These are phyloP conservation scores for Cyanodermella asteris DNA, from an alignment of 2,329 filamentous ascomycete species.

Conservation along the genomic window DNA sequence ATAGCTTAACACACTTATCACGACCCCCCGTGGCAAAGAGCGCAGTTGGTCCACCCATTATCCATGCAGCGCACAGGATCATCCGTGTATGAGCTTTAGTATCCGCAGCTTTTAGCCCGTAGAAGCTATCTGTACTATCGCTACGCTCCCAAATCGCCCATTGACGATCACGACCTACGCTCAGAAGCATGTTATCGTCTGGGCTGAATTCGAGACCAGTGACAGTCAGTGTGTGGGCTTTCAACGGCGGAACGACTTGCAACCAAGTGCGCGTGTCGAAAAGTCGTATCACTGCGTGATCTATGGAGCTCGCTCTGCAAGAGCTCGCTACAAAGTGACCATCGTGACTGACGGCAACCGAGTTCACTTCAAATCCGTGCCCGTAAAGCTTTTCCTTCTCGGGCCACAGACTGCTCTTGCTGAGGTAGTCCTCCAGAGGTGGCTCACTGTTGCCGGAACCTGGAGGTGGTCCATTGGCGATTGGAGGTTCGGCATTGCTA, in stretches of 20 bases:
- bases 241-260: slow-evolving; percentile 61
- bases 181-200: slow-evolving; percentile 56
- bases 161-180: slow-evolving; percentile 75
- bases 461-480: slow-evolving; percentile 18
- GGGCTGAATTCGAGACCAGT: slow-evolving; percentile 60
- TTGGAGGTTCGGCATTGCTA: slow-evolving; percentile 18
- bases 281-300: slow-evolving; percentile 82
- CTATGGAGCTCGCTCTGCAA: slow-evolving; percentile 76
- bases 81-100: slow-evolving; percentile 77
- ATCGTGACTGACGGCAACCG: slow-evolving; percentile 56
- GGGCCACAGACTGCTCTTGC: slow-evolving; percentile 82
- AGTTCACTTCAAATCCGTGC: slow-evolving; percentile 90
- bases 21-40: slow-evolving; percentile 73
- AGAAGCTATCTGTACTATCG: slow-evolving; percentile 20
- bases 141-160: slow-evolving; percentile 60
- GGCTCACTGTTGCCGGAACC: slow-evolving; percentile 46
- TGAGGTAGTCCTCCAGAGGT: slow-evolving; percentile 73
- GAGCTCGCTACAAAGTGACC: slow-evolving; percentile 65
- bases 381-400: slow-evolving; percentile 94
- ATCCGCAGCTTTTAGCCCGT: slow-evolving; percentile 40
- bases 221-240: slow-evolving; percentile 71
- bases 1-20: slow-evolving; percentile 66
- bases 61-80: slow-evolving; percentile 80
- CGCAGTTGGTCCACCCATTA: slow-evolving; percentile 24
- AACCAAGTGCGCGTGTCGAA: slow-evolving; percentile 79